These are phyloP conservation scores for Podaxis sp. DNA, from an alignment of 768 basidiomycete species.

Conservation along the genomic window DNA sequence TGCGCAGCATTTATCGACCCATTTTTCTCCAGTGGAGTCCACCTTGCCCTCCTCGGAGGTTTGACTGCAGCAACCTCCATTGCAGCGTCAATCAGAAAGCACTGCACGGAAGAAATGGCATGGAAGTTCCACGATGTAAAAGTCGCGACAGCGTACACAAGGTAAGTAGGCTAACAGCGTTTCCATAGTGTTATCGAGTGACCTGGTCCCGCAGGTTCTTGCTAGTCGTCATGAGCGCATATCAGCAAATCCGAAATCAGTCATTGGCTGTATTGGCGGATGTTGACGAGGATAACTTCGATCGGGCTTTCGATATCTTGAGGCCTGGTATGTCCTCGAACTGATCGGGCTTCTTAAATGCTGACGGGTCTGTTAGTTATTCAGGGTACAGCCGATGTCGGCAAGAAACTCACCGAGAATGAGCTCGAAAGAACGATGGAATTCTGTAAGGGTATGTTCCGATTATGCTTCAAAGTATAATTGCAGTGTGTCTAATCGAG, in stretches of 20 bases:
- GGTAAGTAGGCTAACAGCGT: constrained; percentile 15
- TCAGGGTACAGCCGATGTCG: constrained; percentile 23
- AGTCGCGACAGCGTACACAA: constrained; percentile 29
- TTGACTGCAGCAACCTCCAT: constrained; percentile 35
- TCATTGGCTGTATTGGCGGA: constrained; percentile 34
- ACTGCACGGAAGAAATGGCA: constrained; percentile 25
- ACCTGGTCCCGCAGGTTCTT: constrained; percentile 29
- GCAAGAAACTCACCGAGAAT: constrained; percentile 36
- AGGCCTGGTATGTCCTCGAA: constrained; percentile 28
- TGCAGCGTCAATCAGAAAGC: constrained; percentile 25
- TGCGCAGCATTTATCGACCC: constrained; percentile 52
- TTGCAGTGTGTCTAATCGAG: not conserved
- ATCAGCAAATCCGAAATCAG: constrained; percentile 44
- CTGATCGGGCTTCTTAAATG: not conserved
- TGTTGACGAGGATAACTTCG: constrained; percentile 43
- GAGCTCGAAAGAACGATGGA: constrained; percentile 44
- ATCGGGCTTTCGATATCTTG: constrained; percentile 41
- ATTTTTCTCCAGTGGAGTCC: constrained; percentile 53
- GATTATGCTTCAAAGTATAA: not conserved
- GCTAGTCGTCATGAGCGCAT: constrained; percentile 42
- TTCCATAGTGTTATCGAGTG: not conserved
- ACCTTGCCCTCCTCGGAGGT: constrained; percentile 33
- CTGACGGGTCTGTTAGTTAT: constrained; percentile 17
- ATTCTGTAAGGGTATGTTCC: constrained; percentile 19
- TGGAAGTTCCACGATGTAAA: constrained; percentile 26